Percentiles rank a stretch among this genome's conserved stretches.
Evolutionary conservation across 192 early-diverging fungal genomes (phyloP).

Genomic region (Rhizophagus clarus): DNA sequence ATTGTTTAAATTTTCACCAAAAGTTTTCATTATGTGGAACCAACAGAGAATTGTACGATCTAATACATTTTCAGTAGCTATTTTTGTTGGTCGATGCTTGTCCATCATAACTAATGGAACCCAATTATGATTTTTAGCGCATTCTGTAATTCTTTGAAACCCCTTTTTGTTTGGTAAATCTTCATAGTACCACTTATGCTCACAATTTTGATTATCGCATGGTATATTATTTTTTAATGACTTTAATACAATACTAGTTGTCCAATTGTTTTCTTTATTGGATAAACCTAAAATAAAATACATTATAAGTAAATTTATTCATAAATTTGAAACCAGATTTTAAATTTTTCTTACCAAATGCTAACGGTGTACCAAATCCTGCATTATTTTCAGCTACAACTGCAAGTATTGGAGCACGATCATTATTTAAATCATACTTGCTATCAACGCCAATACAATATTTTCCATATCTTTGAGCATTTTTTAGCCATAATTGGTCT

Average conservation of each 20-base stretch:
- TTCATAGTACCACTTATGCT: neutral
- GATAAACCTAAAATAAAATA: neutral
- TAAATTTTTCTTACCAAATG: neutral
- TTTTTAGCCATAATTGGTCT: neutral
- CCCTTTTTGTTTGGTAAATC: neutral
- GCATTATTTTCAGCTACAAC: neutral
- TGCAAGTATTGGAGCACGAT: neutral
- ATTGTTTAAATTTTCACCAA: neutral
- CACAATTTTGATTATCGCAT: neutral
- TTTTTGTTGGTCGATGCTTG: too few relatives aligned
- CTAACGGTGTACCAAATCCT: neutral
- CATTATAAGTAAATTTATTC: neutral
- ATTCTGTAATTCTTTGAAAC: neutral
- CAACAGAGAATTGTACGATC: neutral
- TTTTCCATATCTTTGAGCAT: neutral
- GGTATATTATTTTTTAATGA: neutral
- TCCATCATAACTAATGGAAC: neutral
- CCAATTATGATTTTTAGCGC: neutral
- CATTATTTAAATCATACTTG: slow-evolving; percentile 17
- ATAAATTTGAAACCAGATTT: neutral
- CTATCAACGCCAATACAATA: neutral
- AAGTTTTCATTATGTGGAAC: neutral
- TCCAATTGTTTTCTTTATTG: slow-evolving; percentile 4
- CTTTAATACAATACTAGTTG: neutral
- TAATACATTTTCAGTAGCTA: neutral